Conservation (phyloP, 805 yeast species). For the Cyberlindnera misumaiensis region DNA sequence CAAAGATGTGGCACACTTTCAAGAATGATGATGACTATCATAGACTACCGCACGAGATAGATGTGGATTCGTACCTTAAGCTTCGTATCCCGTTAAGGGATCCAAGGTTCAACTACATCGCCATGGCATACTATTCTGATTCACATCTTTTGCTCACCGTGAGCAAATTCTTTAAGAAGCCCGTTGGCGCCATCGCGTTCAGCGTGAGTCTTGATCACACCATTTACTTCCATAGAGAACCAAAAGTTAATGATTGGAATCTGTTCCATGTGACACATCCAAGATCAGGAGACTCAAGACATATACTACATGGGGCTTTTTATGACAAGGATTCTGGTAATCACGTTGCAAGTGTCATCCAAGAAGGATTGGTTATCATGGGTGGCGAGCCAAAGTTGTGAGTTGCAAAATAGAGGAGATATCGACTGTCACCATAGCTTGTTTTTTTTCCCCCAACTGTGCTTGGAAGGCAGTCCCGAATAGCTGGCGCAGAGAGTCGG, state of each 20-base stretch:
- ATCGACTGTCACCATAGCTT: too few relatives aligned
- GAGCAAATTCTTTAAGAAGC: conserved; percentile 43
- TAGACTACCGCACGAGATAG: conserved; percentile 16
- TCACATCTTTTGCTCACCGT: conserved; percentile 45
- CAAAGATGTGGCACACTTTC: conserved; percentile 25
- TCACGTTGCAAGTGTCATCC: conserved; percentile 54
- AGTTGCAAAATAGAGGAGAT: too few relatives aligned
- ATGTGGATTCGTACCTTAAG: conserved; percentile 12
- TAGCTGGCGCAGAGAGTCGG: too few relatives aligned
- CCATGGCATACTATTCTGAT: conserved; percentile 55
- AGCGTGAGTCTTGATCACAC: conserved; percentile 62
- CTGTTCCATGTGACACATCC: conserved; percentile 41
- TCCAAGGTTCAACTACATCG: conserved; percentile 41
- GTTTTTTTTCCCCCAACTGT: too few relatives aligned
- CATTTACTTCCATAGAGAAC: conserved; percentile 53
- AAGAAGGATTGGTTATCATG: conserved; percentile 49
- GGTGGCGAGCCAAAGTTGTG: conserved; percentile 6
- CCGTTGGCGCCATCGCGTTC: conserved; percentile 39
- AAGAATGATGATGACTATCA: conserved; percentile 13
- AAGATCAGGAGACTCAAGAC: conserved; percentile 45
- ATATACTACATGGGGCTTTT: conserved; percentile 52
- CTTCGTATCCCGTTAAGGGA: conserved; percentile 14
- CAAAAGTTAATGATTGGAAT: conserved; percentile 45
- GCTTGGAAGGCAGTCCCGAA: too few relatives aligned
- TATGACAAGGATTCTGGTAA: conserved; percentile 31